phyloP scores from a whole-genome alignment of 495 filamentous ascomycete genomes.

The Penicillium canescens region DNA sequence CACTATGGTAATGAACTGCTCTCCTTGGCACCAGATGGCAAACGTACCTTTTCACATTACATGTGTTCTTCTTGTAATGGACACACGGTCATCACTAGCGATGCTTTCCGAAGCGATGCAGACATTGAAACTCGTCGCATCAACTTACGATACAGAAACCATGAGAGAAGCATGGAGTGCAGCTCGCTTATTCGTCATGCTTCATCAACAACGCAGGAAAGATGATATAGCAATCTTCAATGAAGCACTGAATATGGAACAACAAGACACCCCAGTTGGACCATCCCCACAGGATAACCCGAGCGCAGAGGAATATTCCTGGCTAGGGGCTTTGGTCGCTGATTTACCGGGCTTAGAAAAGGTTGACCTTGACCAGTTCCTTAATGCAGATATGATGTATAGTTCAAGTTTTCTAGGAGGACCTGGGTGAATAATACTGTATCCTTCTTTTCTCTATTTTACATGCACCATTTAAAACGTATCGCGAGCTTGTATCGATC shows the following conservation, averaged over 20 bases:
- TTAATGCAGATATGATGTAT: conserved; percentile 32
- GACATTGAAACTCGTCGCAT: conserved; percentile 41
- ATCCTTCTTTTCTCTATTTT: not conserved
- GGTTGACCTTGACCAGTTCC: conserved; percentile 36
- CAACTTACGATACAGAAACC: conserved; percentile 40
- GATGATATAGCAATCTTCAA: conserved; percentile 29
- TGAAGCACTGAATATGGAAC: conserved; percentile 15
- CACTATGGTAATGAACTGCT: conserved; percentile 28
- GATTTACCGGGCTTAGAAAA: conserved; percentile 38
- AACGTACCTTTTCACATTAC: conserved; percentile 55
- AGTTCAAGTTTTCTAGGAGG: conserved; percentile 7
- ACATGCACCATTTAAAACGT: no score
- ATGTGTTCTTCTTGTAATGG: conserved; percentile 51
- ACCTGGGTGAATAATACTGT: not conserved
- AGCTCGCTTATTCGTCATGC: conserved; percentile 37
- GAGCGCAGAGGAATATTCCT: conserved; percentile 29
- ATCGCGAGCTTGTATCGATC: no score
- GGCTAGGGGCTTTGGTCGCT: conserved; percentile 40
- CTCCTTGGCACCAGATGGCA: conserved; percentile 55
- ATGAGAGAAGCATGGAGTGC: conserved; percentile 51
- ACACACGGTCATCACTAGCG: conserved; percentile 41
- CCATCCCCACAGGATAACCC: conserved; percentile 15
- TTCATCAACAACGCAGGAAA: conserved; percentile 38
- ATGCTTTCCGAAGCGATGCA: conserved; percentile 48
- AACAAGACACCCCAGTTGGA: conserved; percentile 6